A percentile compares a stretch with the other conserved stretches of the same genome.
phyloP scores from a whole-genome alignment of 768 basidiomycete species.

The Suillus brevipes region DNA sequence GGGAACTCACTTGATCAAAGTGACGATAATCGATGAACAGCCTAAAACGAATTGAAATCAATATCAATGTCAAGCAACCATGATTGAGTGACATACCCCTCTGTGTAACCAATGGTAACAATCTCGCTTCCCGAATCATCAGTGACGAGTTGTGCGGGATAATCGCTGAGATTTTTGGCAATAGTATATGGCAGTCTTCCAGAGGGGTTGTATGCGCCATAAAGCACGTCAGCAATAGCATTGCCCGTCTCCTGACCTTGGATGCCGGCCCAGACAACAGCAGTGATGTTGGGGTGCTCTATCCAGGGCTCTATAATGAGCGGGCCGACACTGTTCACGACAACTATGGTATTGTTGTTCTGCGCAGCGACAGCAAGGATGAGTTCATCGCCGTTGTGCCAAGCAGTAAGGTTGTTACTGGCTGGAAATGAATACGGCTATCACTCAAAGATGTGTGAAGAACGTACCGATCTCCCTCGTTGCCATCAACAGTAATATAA shows the following conservation, averaged over 20 bases:
- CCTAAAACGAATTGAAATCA: slow-evolving; percentile 21
- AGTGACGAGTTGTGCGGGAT: slow-evolving; percentile 49
- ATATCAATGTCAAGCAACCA: background rate
- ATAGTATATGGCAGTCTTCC: slow-evolving; percentile 76
- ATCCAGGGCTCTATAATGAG: slow-evolving; percentile 67
- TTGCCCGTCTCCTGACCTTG: slow-evolving; percentile 74
- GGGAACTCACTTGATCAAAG: slow-evolving; percentile 54
- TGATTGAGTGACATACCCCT: slow-evolving; percentile 39
- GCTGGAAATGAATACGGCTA: background rate
- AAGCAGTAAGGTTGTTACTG: slow-evolving; percentile 69
- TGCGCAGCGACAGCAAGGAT: slow-evolving; percentile 65
- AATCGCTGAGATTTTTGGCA: slow-evolving; percentile 59
- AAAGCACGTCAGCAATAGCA: slow-evolving; percentile 68
- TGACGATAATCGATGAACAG: slow-evolving; percentile 67
- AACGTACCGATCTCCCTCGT: slow-evolving; percentile 66
- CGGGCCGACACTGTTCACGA: slow-evolving; percentile 52
- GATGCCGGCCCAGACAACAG: slow-evolving; percentile 69
- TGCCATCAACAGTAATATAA: slow-evolving; percentile 80
- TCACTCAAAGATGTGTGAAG: background rate
- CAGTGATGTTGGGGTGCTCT: slow-evolving; percentile 71
- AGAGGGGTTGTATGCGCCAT: slow-evolving; percentile 67
- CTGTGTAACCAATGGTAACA: slow-evolving; percentile 57
- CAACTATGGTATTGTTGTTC: slow-evolving; percentile 42
- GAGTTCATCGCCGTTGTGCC: slow-evolving; percentile 72
- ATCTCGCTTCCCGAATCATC: slow-evolving; percentile 39